phyloP scores from a whole-genome alignment of 2,329 filamentous ascomycete species.

The Hypoxylon rubiginosum region DNA sequence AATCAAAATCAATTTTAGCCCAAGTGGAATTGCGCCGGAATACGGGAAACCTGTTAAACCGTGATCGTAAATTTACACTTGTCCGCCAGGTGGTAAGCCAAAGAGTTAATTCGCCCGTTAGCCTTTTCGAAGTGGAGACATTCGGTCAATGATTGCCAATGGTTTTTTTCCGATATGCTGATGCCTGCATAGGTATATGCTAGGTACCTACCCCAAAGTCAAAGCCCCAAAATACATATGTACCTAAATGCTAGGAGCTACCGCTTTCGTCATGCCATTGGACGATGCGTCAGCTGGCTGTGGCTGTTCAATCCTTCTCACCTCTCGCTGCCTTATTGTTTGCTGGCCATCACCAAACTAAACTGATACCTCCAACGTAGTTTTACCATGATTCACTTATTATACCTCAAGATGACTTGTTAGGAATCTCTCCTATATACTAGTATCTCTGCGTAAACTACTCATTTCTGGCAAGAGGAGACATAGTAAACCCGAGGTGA shows the following conservation, averaged over 20 bases:
- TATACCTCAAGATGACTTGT: constrained; percentile 24
- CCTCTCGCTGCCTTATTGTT: constrained; percentile 13
- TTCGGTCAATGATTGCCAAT: constrained; percentile 21
- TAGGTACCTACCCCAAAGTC: constrained; percentile 12
- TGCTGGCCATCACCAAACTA: constrained; percentile 11
- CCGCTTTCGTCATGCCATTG: constrained; percentile 37
- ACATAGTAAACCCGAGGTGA: constrained; percentile 3
- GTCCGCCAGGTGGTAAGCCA: constrained; percentile 4
- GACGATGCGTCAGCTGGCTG: constrained; percentile 29
- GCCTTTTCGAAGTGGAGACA: constrained; percentile 19
- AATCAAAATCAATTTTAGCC: constrained; percentile 38
- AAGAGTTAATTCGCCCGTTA: constrained; percentile 14
- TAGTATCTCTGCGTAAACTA: constrained; percentile 12
- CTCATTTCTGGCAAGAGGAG: neutral
- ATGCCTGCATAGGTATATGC: no score
- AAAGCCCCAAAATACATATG: neutral
- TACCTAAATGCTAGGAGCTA: neutral
- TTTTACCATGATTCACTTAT: constrained; percentile 12
- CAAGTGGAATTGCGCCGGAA: constrained; percentile 32
- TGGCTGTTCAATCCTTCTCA: constrained; percentile 26
- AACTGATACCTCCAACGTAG: constrained; percentile 8
- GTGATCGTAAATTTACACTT: constrained; percentile 11
- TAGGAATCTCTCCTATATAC: constrained; percentile 19
- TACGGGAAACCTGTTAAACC: constrained; percentile 29
- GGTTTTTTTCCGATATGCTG: neutral